Evolutionary conservation across 495 filamentous ascomycete genomes (phyloP), one percentile per base, ranked within the genome.

Genomic region (Astrothelium macrocarpum): DNA sequence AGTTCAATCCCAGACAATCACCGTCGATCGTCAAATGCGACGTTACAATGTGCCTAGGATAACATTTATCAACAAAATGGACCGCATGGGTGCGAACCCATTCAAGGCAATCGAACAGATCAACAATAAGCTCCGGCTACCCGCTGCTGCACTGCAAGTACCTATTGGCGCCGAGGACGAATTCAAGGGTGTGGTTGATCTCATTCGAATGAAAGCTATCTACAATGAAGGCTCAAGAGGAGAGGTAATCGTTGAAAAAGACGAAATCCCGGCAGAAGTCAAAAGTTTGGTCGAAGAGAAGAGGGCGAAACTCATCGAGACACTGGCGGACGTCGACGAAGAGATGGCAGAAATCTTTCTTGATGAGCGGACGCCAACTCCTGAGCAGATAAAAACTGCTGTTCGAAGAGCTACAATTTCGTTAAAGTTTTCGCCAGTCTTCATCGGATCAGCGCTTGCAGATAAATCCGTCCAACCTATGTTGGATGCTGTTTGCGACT

Each of bases 61-160:
- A 69, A 92, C 87, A 62, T 99, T 99, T 73, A 81, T 99, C 68
- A 99, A 99, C 80, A 99, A 99, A 82, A 99, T 99, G 95, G 95
- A 99, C 71, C 90, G 95, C 64, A 96, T 96, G 86, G 95, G 95
- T 59, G 90, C 95, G 63, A 97, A 99, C 73, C 95, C 95, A 1
- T 99, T 94, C 85, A 96, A 95, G 78, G 91, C 91, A 1, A 85
- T 97, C 53, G 94, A 97, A 26, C 90, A 96, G 79, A 97, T 99
- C 78, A 97, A 95, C 76, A 83, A 84, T 68, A 97, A 97, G 77
- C 82, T 99, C 59, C 89, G 90, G 76, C 82, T 99, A 18, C 85
- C 89, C 4, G 95, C 95, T 0, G 95, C 95, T 1, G 93, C 95
- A 9, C 81, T 99, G 31, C 95, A 99, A 76, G 87, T 99, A 16